Base-by-base conservation (phyloP, 352 stramenopile species). In the Phytophthora citricola region DNA sequence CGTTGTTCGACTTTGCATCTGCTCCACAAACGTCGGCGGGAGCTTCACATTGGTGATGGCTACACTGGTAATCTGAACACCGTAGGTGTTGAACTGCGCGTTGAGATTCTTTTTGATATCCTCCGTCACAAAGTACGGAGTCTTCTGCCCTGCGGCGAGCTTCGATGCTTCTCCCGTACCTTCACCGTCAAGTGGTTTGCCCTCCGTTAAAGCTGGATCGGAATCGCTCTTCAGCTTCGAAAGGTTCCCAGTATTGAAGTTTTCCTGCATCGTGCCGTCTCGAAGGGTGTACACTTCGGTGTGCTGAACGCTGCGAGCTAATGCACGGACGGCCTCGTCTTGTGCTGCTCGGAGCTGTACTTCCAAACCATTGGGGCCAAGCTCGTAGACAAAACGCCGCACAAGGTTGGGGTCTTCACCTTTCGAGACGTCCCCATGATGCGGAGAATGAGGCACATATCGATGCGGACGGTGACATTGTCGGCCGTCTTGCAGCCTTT, bases 401-500 rank as follows among this genome's bases (percentile, higher is more conserved):
- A 97, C 88, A 29, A 94, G 73, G 14, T 73, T 52, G 1, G 87
- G 86, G 63, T 97, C 83, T 70, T 97, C 91, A 10, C 84, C 87
- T 31, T 90, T 90, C 17, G 63, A 66, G 31, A 62, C 67, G 47
- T 95, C 85, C 15, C 87, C 84, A 94, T 95, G 72, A 97, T 94
- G 9, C 88, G 81, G 7, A 97, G 72, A 31, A 95, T 80, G 24
- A 95, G 74, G 34, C 79, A 90, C 60, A 97, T 87, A 59, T 97
- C 85, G 44, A 97, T 95, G 15, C 69, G 40, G 12, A 95, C 85
- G 0, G 85, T 95, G 29, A 97, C 88, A 54, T 96, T 87, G 69
- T 96, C 88, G 0, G 81, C 78, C 0, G 91, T 97, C 75, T 95
- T 94, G 75, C 89, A 97, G 20, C 87, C 89, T 59, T 96, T 95